phyloP scores from a whole-genome alignment of 2,329 filamentous ascomycete species.

The Apiospora malaysiana region DNA sequence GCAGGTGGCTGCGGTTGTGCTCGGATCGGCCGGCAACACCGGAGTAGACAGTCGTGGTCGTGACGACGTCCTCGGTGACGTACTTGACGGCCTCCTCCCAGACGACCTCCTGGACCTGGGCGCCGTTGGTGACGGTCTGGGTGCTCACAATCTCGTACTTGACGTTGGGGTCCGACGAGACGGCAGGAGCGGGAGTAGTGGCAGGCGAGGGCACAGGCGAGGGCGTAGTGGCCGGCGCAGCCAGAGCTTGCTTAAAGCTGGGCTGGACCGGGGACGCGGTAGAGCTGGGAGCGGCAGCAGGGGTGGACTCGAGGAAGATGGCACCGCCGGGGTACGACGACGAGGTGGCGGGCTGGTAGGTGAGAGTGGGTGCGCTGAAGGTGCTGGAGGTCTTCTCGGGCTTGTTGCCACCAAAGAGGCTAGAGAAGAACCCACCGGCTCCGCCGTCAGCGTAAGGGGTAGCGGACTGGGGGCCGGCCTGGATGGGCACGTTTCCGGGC shows the following conservation, averaged over 20 bases:
- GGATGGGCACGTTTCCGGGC: slow-evolving; percentile 67
- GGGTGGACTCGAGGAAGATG: slow-evolving; percentile 30
- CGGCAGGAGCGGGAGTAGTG: slow-evolving; percentile 37
- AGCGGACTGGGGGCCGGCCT: slow-evolving; percentile 37
- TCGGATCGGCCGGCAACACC: slow-evolving; percentile 39
- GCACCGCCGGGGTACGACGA: slow-evolving; percentile 37
- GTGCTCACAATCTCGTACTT: slow-evolving; percentile 54
- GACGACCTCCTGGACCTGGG: slow-evolving; percentile 60
- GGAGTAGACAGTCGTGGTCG: slow-evolving; percentile 45
- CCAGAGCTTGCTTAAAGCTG: slow-evolving; percentile 27
- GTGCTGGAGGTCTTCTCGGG: slow-evolving; percentile 28
- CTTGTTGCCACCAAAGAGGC: slow-evolving; percentile 30
- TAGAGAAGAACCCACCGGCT: slow-evolving; percentile 27
- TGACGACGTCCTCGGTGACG: slow-evolving; percentile 52
- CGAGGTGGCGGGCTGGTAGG: slow-evolving; percentile 33
- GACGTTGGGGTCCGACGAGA: slow-evolving; percentile 41
- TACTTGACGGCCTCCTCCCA: slow-evolving; percentile 62
- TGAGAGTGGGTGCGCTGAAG: slow-evolving; percentile 34
- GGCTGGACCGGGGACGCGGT: slow-evolving; percentile 24
- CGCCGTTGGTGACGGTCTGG: slow-evolving; percentile 56
- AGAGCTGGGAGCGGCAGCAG: slow-evolving; percentile 27
- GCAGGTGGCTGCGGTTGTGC: slow-evolving; percentile 42
- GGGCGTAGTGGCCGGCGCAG: slow-evolving; percentile 1
- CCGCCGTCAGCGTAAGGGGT: slow-evolving; percentile 27
- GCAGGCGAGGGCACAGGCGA: slow-evolving; percentile 24